Evolutionary conservation across 2,329 filamentous ascomycete species (phyloP).

Genomic region (Fusarium setosum): DNA sequence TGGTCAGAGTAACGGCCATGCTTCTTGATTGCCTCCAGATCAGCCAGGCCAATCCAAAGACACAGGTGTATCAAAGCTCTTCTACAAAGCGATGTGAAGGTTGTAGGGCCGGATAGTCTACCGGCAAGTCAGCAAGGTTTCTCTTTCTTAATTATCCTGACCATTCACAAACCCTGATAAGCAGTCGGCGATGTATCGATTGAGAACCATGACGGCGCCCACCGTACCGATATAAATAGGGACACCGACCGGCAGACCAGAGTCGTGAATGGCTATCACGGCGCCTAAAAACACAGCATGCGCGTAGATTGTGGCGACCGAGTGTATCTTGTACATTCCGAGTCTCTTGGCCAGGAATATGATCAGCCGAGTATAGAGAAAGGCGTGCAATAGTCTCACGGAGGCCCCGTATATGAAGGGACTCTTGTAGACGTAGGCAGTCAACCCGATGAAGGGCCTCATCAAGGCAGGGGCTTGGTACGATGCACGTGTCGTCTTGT

Average conservation of each 20-base stretch:
- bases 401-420: background rate
- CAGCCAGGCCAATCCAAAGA: background rate
- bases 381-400: constrained; percentile 1
- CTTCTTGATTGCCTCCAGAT: background rate
- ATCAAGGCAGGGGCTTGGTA: constrained; percentile 6
- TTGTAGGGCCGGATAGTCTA: too few relatives aligned
- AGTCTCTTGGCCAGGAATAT: background rate
- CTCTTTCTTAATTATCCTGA: too few relatives aligned
- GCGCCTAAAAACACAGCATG: background rate
- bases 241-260: too few relatives aligned
- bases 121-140: too few relatives aligned
- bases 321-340: background rate
- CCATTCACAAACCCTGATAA: too few relatives aligned
- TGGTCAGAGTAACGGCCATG: background rate
- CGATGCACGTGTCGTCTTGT: background rate
- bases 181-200: too few relatives aligned
- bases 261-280: background rate
- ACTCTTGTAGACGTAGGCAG: background rate
- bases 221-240: too few relatives aligned
- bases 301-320: constrained; percentile 1
- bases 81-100: too few relatives aligned
- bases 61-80: background rate
- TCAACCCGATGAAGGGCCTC: background rate
- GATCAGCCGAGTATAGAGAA: constrained; percentile 4
- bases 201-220: too few relatives aligned